Percentiles rank a stretch among this genome's conserved stretches.
Conservation (phyloP, 129 eudicot genomes). For the Erigeron canadensis region DNA sequence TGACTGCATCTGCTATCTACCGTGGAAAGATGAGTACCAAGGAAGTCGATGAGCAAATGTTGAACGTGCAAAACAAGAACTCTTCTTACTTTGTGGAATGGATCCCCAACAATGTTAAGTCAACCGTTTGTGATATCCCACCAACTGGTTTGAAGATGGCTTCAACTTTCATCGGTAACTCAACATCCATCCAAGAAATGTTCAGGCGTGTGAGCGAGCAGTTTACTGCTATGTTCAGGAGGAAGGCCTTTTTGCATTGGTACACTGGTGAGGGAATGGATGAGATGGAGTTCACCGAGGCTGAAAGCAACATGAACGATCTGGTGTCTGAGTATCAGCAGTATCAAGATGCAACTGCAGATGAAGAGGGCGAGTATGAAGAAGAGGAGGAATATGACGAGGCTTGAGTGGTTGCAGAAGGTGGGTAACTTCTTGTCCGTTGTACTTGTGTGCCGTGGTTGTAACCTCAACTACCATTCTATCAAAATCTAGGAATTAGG, state of each 20-base stretch:
- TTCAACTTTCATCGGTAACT: slow-evolving; percentile 54
- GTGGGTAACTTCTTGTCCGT: background rate
- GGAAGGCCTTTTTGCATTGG: slow-evolving; percentile 70
- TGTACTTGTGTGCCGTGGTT: slow-evolving; percentile 25
- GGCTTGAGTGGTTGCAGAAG: background rate
- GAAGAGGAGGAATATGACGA: slow-evolving; percentile 42
- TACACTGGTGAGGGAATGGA: slow-evolving; percentile 63
- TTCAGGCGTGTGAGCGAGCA: slow-evolving; percentile 42
- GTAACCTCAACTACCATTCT: slow-evolving; percentile 47
- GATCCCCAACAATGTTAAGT: slow-evolving; percentile 82
- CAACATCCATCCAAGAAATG: too few relatives aligned
- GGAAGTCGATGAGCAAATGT: too few relatives aligned
- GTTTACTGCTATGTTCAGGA: too few relatives aligned
- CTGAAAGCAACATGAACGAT: slow-evolving; percentile 58
- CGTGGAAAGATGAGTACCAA: slow-evolving; percentile 44
- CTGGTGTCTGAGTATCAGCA: slow-evolving; percentile 79
- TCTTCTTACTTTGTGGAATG: slow-evolving; percentile 78
- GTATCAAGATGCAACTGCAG: slow-evolving; percentile 58
- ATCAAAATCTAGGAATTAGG: slow-evolving; percentile 2
- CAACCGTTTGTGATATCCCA: slow-evolving; percentile 77
- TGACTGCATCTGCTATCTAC: slow-evolving; percentile 56
- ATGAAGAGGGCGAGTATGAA: slow-evolving; percentile 39
- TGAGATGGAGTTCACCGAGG: slow-evolving; percentile 13
- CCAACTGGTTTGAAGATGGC: slow-evolving; percentile 74
- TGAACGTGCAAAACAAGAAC: slow-evolving; percentile 63